Evolutionary conservation across 257 asterid species (phyloP), one percentile per base, ranked within the genome.

Genomic region (Parsonsia alboflavescens): DNA sequence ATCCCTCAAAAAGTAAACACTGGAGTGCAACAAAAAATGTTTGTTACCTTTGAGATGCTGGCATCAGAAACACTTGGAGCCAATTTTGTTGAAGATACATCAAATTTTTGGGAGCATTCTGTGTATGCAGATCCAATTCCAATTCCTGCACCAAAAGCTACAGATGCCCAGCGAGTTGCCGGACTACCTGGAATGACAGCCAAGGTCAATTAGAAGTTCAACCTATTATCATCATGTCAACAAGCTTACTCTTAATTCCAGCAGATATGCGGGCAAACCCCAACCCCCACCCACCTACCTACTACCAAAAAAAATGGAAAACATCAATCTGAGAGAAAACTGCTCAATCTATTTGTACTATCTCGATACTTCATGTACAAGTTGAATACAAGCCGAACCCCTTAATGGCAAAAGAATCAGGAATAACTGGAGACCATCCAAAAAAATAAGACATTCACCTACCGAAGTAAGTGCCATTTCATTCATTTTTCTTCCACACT

Each of bases 51-150:
- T 10, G 91, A 76, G 66, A 72, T 70, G 58, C 87, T 78, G 64
- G 84, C 72, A 11, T 84, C 80, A 53, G 88, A 50, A 73, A 75
- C 48, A 7, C 33, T 75, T 64, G 89, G 82, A 42, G 82, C 79
- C 77, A 80, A 76, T 78, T 83, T 84, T 44, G 84, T 72, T 5
- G 86, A 73, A 80, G 92, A 81, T 22, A 84, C 85, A 73, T 74
- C 88, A 79, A 87, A 86, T 68, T 81, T 90, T 42, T 80, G 84
- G 57, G 94, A 87, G 84, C 96, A 91, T n/a, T 93, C 97, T 21
- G 90, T 74, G 85, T 88, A 93, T 36, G 98, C 94, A 80, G 94
- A 87, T 70, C 98, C 98, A 68, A 93, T 80, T 59, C 97, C 98
- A 68, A 87, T 64, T 65, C 97, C 97, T 68, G 96, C 96, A 75